These are phyloP conservation scores for Neocallimastix lanati DNA, from an alignment of 192 early-diverging fungal genomes.

Conservation along the genomic window DNA sequence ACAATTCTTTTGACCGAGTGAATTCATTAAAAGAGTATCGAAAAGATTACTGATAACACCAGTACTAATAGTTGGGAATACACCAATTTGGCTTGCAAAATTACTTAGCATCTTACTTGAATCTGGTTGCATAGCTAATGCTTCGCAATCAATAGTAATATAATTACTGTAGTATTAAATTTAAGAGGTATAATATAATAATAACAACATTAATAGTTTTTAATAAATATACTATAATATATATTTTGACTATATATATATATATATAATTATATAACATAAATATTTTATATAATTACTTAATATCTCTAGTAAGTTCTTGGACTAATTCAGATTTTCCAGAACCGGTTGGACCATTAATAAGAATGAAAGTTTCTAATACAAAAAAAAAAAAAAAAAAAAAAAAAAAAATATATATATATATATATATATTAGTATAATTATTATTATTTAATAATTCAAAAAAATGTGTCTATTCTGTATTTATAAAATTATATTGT, in stretches of 20 bases:
- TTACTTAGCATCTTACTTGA: constrained; percentile 52
- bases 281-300: constrained; percentile 11
- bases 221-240: no score
- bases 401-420: no score
- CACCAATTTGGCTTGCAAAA: constrained; percentile 72
- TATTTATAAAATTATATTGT: no score
- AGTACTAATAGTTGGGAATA: constrained; percentile 81
- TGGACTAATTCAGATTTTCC: constrained; percentile 63
- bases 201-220: no score
- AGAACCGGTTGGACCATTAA: constrained; percentile 66
- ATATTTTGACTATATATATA: no score
- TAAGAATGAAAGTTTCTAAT: constrained; percentile 67
- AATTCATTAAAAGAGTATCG: constrained; percentile 68
- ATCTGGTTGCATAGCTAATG: constrained; percentile 49
- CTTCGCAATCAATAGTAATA: constrained; percentile 60
- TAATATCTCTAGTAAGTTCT: constrained; percentile 41
- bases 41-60: constrained; percentile 50
- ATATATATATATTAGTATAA: no score
- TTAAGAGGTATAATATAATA: no score
- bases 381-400: no score
- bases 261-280: no score
- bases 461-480: no score
- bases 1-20: constrained; percentile 75
- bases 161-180: constrained; percentile 41
- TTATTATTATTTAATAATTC: no score